Evolutionary conservation across 179 eudicot species (phyloP), one percentile per base, ranked within the genome.

Genomic region (Camellia oleifera): DNA sequence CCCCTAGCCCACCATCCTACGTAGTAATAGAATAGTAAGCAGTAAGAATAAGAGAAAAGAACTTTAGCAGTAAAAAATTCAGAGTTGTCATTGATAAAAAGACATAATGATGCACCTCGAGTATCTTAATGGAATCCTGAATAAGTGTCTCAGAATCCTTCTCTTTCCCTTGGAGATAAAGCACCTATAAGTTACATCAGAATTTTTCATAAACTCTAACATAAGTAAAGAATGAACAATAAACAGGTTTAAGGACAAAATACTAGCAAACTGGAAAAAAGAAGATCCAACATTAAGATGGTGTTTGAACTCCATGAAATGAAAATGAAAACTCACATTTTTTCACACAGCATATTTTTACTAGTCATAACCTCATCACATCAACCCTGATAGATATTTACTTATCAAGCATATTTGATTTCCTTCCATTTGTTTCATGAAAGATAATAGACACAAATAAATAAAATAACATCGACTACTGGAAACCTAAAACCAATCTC

Each of bases 1-100:
- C 97, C 67, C 97, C 97, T 77, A 79, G 97, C 54, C 98, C 98
- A 62, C 88, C 92, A 79, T 93, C 94, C 98, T 96, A 82, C 81
- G 76, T 46, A 56, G 64, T 44, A 68, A 79, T 32, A 58, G 45
- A 73, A 77, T 53, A 75, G 69, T 58, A 66, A 73, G 18, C 45
- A 69, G 44, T 53, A 75, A 62, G 66, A 77, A 52, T 42, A 50
- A 65, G 18, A 68, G 44, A 58, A 48, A 81, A 26, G 65, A 42
- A 74, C 52, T 81, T 77, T 56, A 75, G 45, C 53, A 67, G 45
- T 44, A 15, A 70, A 81, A 52, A 61, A 17, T 20, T 26, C 62
- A 72, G 40, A 72, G 63, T 17, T 18, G 50, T 44, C 75, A 71
- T 80, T 62, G 20, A 53, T 26, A 14, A 5, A 77, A 80, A 66